phyloP scores from a whole-genome alignment of 208 protist genomes.

The Leishmania tropica region DNA sequence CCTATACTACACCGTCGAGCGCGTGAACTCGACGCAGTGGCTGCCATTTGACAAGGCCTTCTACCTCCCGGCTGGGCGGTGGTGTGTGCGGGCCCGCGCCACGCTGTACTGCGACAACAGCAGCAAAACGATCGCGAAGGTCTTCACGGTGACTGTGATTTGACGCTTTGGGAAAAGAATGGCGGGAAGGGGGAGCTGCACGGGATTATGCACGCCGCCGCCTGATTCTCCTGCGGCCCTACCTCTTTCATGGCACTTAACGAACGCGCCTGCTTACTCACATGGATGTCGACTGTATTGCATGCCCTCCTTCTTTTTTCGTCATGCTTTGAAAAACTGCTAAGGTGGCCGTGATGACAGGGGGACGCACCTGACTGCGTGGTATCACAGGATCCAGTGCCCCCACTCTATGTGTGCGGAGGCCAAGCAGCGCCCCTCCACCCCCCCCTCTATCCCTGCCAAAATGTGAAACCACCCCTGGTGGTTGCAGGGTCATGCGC shows the following conservation, averaged over 20 bases:
- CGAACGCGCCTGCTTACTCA: neutral
- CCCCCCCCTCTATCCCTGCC: neutral
- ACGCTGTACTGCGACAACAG: slow-evolving; percentile 34
- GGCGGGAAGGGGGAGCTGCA: neutral
- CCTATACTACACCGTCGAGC: slow-evolving; percentile 63
- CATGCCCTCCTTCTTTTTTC: neutral
- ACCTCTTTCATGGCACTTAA: neutral
- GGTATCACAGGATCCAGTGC: neutral
- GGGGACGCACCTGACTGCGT: neutral
- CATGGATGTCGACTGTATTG: neutral
- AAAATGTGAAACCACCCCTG: neutral
- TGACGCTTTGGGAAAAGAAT: neutral
- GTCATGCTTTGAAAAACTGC: neutral
- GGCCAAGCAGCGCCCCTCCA: neutral
- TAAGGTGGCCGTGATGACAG: neutral
- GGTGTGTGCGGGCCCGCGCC: slow-evolving; percentile 74
- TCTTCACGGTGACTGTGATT: slow-evolving; percentile 70
- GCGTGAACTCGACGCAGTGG: slow-evolving; percentile 61
- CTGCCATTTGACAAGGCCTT: slow-evolving; percentile 45
- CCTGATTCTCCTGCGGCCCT: neutral
- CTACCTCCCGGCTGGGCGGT: slow-evolving; percentile 70
- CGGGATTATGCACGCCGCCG: neutral
- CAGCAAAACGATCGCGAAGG: slow-evolving; percentile 49
- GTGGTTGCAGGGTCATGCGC: neutral
- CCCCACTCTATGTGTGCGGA: neutral